phyloP scores from a whole-genome alignment of 768 basidiomycete genomes.

The Kwoniella shandongensis region DNA sequence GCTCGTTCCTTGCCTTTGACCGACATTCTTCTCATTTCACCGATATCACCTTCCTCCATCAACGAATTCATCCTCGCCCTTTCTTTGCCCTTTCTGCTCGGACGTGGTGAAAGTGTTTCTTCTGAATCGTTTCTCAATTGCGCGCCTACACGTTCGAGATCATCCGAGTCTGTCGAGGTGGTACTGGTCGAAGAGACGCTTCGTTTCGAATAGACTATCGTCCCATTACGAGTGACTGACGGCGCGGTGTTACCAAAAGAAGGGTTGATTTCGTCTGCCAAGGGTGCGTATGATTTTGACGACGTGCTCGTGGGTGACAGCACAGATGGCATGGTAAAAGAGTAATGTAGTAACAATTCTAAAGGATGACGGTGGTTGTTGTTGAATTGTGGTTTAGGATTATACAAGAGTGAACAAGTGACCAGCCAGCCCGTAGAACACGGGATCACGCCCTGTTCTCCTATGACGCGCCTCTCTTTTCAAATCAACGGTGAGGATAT shows the following conservation, averaged over 20 bases:
- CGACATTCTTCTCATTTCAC: conserved; percentile 9
- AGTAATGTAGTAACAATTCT: too few relatives aligned
- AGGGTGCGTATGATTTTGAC: conserved; percentile 30
- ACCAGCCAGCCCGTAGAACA: conserved; percentile 3
- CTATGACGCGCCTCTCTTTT: conserved; percentile 6
- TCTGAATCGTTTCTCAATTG: conserved; percentile 23
- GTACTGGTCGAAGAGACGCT: conserved; percentile 11
- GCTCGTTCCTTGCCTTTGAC: conserved; percentile 29
- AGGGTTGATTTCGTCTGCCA: conserved; percentile 38
- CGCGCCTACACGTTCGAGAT: conserved; percentile 8
- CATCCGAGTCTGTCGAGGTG: conserved; percentile 19
- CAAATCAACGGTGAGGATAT: neutral
- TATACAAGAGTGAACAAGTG: neutral
- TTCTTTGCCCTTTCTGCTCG: conserved; percentile 20
- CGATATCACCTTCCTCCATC: conserved; percentile 15
- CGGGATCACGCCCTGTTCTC: neutral
- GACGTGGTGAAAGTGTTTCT: conserved; percentile 23
- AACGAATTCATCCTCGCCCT: conserved; percentile 3
- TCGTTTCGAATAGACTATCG: conserved; percentile 32
- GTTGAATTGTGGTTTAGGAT: too few relatives aligned
- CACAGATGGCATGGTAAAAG: conserved; percentile 29
- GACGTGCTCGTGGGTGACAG: conserved; percentile 10
- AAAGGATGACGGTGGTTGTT: neutral
- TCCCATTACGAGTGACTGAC: conserved; percentile 31
- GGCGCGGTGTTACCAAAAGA: conserved; percentile 33